Evolutionary conservation across 164 flowering plant genomes (phyloP), one percentile per base, ranked within the genome.

Genomic region (Cinnamomum micranthum): DNA sequence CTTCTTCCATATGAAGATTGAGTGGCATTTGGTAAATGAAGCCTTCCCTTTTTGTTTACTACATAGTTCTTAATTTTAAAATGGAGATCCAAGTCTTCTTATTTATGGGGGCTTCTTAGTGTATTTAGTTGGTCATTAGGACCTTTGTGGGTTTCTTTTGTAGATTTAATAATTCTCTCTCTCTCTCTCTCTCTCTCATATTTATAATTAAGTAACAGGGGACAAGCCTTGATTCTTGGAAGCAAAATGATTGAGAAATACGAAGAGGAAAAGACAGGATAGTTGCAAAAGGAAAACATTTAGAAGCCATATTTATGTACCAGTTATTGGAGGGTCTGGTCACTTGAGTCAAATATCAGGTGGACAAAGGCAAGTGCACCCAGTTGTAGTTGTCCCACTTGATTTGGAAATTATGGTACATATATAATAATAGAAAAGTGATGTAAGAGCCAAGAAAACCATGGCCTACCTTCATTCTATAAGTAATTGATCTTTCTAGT

Each of bases 181-280:
- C 33, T 22, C 33, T 63, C 28, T 31, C 33, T 31, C 33, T 3
- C 4, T 63, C 28, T 31, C 33, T 31, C 33, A 0, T 0, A 12
- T 15, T 19, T 19, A 71, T 28, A 41, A 47, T 60, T 65, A 71
- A 71, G 64, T 23, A 60, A 71, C 28, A 63, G 14, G 41, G 74
- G 66, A 31, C 47, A 71, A 33, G 51, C 74, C 24, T 50, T 31
- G 72, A 23, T 35, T 50, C 72, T 7, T 47, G 59, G 27, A 19
- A 60, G 74, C 51, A 72, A 20, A 33, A 69, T 35, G 62, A 72
- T 17, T 3, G 12, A 35, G 24, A 35, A 25, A 28, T 72, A 27
- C 74, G 51, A 60, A 59, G 17, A 28, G 74, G 27, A 60, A 72
- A 72, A 59, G 66, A 72, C 74, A 72, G 59, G 27, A 65, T 59